Conservation (phyloP, 495 filamentous ascomycete species). For the Achaetomiella virescens region DNA sequence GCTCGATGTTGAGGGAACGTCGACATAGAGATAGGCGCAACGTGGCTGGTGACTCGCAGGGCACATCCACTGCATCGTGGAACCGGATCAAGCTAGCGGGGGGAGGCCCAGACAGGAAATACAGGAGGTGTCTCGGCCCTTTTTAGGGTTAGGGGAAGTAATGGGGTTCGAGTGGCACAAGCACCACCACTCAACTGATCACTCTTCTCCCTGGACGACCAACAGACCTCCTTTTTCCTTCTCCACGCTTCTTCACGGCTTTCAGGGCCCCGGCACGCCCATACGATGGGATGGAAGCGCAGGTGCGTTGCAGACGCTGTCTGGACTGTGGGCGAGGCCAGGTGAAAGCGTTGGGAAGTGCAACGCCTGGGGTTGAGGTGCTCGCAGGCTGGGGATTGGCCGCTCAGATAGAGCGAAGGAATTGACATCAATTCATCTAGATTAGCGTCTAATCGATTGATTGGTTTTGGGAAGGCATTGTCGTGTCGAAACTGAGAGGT, state of each 20-base stretch:
- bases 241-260: constrained; percentile 19
- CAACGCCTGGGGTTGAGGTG: constrained; percentile 16
- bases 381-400: constrained; percentile 11
- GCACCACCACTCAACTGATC: neutral
- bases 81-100: constrained; percentile 27
- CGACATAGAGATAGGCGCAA: constrained; percentile 30
- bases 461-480: constrained; percentile 26
- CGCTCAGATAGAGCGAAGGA: constrained; percentile 17
- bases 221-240: constrained; percentile 16
- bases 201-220: neutral
- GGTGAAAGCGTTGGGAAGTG: constrained; percentile 15
- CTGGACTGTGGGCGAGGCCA: constrained; percentile 22
- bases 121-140: constrained; percentile 19
- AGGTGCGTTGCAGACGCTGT: constrained; percentile 29
- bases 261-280: constrained; percentile 22
- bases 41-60: constrained; percentile 28
- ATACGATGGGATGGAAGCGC: constrained; percentile 14
- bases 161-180: constrained; percentile 6
- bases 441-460: constrained; percentile 30
- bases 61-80: constrained; percentile 32
- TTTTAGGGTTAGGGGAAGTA: constrained; percentile 18
- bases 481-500: constrained; percentile 18
- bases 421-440: constrained; percentile 35
- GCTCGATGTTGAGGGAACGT: constrained; percentile 25
- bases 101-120: constrained; percentile 23